phyloP scores from a whole-genome alignment of 345 rosid species.

The Dipteronia sinensis region DNA sequence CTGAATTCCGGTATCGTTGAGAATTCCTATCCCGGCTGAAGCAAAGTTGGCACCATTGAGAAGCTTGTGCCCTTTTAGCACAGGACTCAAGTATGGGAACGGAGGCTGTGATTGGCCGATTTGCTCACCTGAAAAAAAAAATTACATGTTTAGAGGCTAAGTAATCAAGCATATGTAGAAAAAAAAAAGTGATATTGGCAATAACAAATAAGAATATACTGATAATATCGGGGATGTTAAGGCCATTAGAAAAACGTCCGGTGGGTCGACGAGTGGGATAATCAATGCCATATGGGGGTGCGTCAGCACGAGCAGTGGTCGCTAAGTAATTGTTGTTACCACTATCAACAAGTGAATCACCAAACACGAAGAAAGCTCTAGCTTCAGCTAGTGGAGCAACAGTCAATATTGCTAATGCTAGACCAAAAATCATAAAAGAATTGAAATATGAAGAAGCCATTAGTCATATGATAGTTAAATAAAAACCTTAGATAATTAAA shows the following conservation, averaged over 20 bases:
- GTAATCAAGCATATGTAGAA: too few species aligned
- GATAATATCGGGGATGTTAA: conserved; percentile 67
- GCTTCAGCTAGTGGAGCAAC: conserved; percentile 32
- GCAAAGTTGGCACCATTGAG: conserved; percentile 84
- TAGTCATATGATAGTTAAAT: too few species aligned
- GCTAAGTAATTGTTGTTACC: conserved; percentile 71
- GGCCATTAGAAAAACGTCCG: conserved; percentile 74
- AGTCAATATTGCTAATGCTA: conserved; percentile 6
- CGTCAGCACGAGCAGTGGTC: conserved; percentile 71
- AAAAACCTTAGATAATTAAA: too few species aligned
- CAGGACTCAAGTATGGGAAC: conserved; percentile 72
- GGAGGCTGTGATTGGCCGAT: conserved; percentile 54
- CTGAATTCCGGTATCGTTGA: conserved; percentile 60
- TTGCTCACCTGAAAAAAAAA: conserved; percentile 41
- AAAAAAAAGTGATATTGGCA: neutral
- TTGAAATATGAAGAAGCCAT: too few species aligned
- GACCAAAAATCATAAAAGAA: conserved; percentile 5
- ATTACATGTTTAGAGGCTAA: neutral
- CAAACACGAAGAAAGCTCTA: conserved; percentile 69
- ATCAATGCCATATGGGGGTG: conserved; percentile 74
- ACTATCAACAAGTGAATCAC: conserved; percentile 74
- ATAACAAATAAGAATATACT: conserved; percentile 27
- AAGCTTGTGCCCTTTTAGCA: conserved; percentile 52
- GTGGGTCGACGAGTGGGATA: conserved; percentile 62
- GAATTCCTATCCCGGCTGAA: conserved; percentile 80